Evolutionary conservation across 495 filamentous ascomycete genomes (phyloP), one percentile per base, ranked within the genome.

Genomic region (Penicillium canariense): DNA sequence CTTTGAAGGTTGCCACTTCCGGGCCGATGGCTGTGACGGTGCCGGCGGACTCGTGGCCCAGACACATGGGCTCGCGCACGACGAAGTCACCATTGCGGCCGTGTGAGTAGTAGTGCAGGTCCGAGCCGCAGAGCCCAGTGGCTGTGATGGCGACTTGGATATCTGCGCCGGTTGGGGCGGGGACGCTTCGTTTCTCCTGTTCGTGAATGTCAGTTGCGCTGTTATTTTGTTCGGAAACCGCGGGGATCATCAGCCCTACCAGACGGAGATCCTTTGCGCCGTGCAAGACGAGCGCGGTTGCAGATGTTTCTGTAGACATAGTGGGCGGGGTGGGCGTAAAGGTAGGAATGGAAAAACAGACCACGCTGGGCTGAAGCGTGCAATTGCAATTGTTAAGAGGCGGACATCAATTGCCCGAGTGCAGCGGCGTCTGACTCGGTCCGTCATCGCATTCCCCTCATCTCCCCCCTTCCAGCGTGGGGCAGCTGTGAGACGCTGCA

Each of bases 31-130:
- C 82, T 27, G 84, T 82, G 25, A 91, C 84, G 11, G 79, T 76
- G 18, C 89, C 89, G 20, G 86, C 82, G 48, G 87, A 88, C 69
- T 92, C 89, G 61, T 94, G 89, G 50, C 89, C 89, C 1, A 92
- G 82, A 23, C 83, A 87, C 54, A 91, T 73, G 14, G 89, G 89
- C 39, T 78, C 75, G 46, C 81, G 87, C 23, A 88, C 84, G 52
- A 87, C 82, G 67, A 94, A 87, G 68, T 89, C 87, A 48, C 89
- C 89, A 62, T 92, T 92, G 68, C 87, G 86, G 61, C 87, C 89
- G 70, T 91, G 87, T 60, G 80, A 85, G 76, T 90, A 94, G 76
- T 94, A 94, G 62, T 88, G 87, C 5, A 92, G 81, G 72, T 94
- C 89, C 3, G 87, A 91, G 58, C 89, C 89, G 68, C 89, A 92